Conservation (phyloP, 805 yeast species). For the Clavispora santaluciae region DNA sequence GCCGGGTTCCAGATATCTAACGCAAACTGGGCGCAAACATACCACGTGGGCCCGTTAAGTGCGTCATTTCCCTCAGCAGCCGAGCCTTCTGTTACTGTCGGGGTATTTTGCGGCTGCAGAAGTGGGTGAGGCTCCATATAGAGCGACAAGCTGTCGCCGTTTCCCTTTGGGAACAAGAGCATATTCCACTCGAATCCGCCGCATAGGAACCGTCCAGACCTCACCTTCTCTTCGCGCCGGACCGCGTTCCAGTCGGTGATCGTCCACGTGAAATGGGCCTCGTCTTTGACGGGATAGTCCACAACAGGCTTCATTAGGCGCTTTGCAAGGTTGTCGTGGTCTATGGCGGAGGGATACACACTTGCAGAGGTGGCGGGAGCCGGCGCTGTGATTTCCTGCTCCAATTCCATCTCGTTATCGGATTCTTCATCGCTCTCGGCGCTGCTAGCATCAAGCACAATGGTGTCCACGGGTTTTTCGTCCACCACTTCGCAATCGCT, state of each 20-base stretch:
- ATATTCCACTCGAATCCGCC: slow-evolving; percentile 68
- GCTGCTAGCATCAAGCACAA: slow-evolving; percentile 13
- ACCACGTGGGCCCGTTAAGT: no score
- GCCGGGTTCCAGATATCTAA: slow-evolving; percentile 79
- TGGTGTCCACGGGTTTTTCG: slow-evolving; percentile 9
- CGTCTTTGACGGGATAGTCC: slow-evolving; percentile 35
- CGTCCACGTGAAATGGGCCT: slow-evolving; percentile 44
- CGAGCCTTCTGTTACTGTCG: no score
- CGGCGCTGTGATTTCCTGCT: not conserved
- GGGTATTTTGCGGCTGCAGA: no score
- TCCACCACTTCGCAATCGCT: slow-evolving; percentile 4
- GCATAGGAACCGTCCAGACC: slow-evolving; percentile 43
- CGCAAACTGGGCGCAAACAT: slow-evolving; percentile 87
- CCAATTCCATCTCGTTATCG: slow-evolving; percentile 13
- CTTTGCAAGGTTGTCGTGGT: slow-evolving; percentile 22
- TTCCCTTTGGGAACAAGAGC: slow-evolving; percentile 75
- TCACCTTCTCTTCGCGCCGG: slow-evolving; percentile 41
- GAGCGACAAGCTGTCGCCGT: slow-evolving; percentile 55
- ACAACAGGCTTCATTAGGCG: slow-evolving; percentile 34
- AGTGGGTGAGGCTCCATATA: slow-evolving; percentile 73
- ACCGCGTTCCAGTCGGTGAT: slow-evolving; percentile 43
- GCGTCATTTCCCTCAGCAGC: no score
- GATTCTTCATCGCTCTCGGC: slow-evolving; percentile 16
- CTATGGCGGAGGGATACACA: slow-evolving; percentile 25
- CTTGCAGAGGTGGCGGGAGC: not conserved